Evolutionary conservation across 176 grass and related monocot genomes (phyloP), one percentile per base, ranked within the genome.

Genomic region (Aegilops bicornis): DNA sequence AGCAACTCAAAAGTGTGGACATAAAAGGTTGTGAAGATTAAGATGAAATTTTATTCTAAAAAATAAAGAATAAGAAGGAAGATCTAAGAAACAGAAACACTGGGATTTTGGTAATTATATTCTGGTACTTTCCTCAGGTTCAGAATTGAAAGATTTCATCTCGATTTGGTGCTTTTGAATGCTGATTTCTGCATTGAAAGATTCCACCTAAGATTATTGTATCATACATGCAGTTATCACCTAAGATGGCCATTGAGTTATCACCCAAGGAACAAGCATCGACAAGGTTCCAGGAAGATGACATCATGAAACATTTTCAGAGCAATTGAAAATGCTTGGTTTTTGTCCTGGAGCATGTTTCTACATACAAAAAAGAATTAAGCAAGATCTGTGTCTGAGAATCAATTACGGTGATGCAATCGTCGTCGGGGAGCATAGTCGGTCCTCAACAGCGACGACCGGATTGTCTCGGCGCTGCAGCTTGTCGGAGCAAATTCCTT

Each of bases 351-450:
- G 3, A 72, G 58, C 22, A 71, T 7, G 19, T 59, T 16, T 60
- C 78, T 30, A 69, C 73, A 80, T 16, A 56, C 66, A 0, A 63
- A 12, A 23, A 66, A 48, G 63, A 80, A 91, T 32, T 5, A 29
- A 80, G 42, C 85, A 87, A 87, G 63, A 79, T 69, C 58, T 56
- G 32, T 74, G 80, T 22, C 59, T 64, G 13, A 76, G 76, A 87
- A 91, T 62, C 32, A 78, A 85, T 88, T 91, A 91, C 90, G 52
- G 54, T 63, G 63, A 88, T 71, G 90, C 52, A 85, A 83, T 87
- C 73, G 15, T 70, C 77, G 37, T 68, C 76, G 0, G 78, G 40
- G 61, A 91, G 77, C 86, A 91, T 91, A 16, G 25, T 42, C 20
- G 25, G 69, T 85, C 82, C 87, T 68, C 70, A 70, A 69, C 4